These are phyloP conservation scores for Chalciporus chontae DNA, from an alignment of 768 basidiomycete genomes.

Conservation along the genomic window DNA sequence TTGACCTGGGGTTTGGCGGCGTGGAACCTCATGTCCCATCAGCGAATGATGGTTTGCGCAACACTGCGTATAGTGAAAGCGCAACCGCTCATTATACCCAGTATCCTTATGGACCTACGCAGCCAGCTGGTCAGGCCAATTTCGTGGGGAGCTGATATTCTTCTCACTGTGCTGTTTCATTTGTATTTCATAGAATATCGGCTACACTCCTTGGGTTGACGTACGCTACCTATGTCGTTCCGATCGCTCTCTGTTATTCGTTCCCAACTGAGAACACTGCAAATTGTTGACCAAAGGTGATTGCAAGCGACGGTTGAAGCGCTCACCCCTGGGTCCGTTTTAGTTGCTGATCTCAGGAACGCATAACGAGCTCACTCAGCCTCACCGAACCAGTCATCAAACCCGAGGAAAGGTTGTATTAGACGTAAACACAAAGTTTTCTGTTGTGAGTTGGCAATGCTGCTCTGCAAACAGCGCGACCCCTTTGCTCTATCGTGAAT, in stretches of 20 bases:
- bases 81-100: slow-evolving; percentile 34
- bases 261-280: slow-evolving; percentile 62
- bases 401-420: slow-evolving; percentile 55
- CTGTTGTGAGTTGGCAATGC: slow-evolving; percentile 32
- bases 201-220: slow-evolving; percentile 8
- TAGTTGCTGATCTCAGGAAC: slow-evolving; percentile 50
- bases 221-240: slow-evolving; percentile 19
- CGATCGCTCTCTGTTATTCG: slow-evolving; percentile 36
- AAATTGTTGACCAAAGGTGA: slow-evolving; percentile 59
- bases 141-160: slow-evolving; percentile 20
- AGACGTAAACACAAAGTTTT: slow-evolving; percentile 48
- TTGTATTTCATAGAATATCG: slow-evolving; percentile 5
- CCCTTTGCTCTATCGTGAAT: slow-evolving; percentile 55
- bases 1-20: slow-evolving; percentile 66
- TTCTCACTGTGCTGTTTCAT: neutral
- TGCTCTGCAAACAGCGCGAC: slow-evolving; percentile 50
- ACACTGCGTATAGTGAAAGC: slow-evolving; percentile 29
- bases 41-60: slow-evolving; percentile 24
- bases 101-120: slow-evolving; percentile 29
- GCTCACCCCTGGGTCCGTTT: slow-evolving; percentile 9
- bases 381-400: slow-evolving; percentile 97
- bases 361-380: slow-evolving; percentile 78
- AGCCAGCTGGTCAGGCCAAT: slow-evolving; percentile 20
- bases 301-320: slow-evolving; percentile 63
- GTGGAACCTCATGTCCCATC: slow-evolving; percentile 26